Evolutionary conservation across 352 stramenopile genomes (phyloP), one percentile per base, ranked within the genome.

Genomic region (Phytophthora colocasiae): DNA sequence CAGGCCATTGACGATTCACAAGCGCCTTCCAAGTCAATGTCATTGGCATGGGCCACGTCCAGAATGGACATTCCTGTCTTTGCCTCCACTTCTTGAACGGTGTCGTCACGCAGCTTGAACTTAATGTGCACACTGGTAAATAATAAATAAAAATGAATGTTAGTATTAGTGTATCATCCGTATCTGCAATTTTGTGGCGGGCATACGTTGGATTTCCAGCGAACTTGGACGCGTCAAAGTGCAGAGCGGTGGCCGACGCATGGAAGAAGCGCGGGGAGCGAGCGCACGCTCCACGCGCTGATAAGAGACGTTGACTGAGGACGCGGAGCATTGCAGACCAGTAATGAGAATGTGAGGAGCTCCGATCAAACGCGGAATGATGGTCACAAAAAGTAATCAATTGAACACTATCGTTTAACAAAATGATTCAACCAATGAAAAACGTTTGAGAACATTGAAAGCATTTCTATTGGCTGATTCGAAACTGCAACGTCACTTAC

Each of bases 1-100:
- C 97, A 99, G 2, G 97, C 97, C 75, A 98, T 98, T 24, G 98
- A 98, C 57, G 97, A 92, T 68, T 97, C 91, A 46, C 91, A 98
- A 1, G 92, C 91, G 2, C 97, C 97, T 87, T 98, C 93, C 24
- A 99, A 81, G 43, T 98, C 93, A 55, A 98, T 95, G 54, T 98
- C 93, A 52, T 98, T 94, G 29, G 88, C 84, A 69, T 98, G 96
- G 6, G 95, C 95, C 14, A 97, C 89, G 61, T 98, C 89, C 34
- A 99, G 77, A 15, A 98, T 65, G 39, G 87, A 94, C 80, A 92
- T 92, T 58, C 87, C 85, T 14, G 71, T 78, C 69, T 92, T 91
- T 50, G 87, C 87, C n/a, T 66, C 73, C 19, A 96, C 87, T 24
- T 82, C 58, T 57, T 78, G 61, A 24, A 90, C 63, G 9, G 82